These are phyloP conservation scores for Apophysomyces ossiformis DNA, from an alignment of 371 early-diverging fungal genomes.

Conservation along the genomic window DNA sequence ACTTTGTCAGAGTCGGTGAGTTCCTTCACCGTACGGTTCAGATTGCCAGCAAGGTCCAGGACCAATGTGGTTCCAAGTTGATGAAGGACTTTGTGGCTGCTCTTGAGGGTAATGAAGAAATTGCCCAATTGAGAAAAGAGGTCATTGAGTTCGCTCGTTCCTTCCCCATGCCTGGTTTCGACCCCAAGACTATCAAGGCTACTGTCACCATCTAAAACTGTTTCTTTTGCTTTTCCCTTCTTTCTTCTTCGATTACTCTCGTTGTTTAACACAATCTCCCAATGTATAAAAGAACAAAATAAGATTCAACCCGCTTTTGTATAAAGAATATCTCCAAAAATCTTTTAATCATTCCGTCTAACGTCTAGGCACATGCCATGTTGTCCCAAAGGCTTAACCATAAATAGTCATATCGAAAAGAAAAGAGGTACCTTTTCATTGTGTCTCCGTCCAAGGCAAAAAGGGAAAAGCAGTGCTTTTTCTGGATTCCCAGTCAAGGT, in stretches of 20 bases:
- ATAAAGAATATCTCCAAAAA: background rate
- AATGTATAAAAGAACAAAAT: background rate
- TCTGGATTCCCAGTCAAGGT: too few relatives aligned
- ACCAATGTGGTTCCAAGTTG: slow-evolving; percentile 85
- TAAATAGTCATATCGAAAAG: too few relatives aligned
- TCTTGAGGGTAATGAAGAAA: slow-evolving; percentile 66
- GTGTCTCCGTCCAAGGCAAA: too few relatives aligned
- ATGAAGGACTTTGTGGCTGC: slow-evolving; percentile 95
- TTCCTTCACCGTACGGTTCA: slow-evolving; percentile 90
- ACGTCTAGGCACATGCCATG: too few relatives aligned
- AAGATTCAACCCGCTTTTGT: slow-evolving; percentile 1
- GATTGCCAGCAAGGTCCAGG: slow-evolving; percentile 82
- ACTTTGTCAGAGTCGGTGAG: slow-evolving; percentile 85
- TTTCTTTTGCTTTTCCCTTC: slow-evolving; percentile 13
- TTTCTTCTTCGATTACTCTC: background rate
- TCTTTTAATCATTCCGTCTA: too few relatives aligned
- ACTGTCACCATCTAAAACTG: slow-evolving; percentile 47
- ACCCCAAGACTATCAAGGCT: slow-evolving; percentile 49
- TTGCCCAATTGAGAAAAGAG: slow-evolving; percentile 81
- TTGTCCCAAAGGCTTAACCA: too few relatives aligned
- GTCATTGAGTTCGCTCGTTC: slow-evolving; percentile 89
- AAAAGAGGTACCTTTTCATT: too few relatives aligned
- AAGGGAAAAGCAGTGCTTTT: too few relatives aligned
- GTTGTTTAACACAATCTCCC: slow-evolving; percentile 3
- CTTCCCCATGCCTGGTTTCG: slow-evolving; percentile 92